These are phyloP conservation scores for Calonectria pauciramosa DNA, from an alignment of 2,329 filamentous ascomycete species.

Conservation along the genomic window DNA sequence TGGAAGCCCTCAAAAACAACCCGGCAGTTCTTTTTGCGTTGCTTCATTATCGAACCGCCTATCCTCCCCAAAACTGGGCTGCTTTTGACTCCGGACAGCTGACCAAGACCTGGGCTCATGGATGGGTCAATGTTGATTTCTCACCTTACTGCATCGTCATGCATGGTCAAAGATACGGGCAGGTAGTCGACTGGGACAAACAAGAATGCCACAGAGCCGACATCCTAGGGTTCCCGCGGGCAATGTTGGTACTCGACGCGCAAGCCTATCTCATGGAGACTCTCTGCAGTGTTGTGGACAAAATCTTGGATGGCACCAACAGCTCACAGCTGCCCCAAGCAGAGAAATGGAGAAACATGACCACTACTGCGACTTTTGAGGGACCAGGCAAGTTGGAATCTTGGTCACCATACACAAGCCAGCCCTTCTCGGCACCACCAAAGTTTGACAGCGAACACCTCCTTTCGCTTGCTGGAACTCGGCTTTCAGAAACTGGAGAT, in stretches of 20 bases:
- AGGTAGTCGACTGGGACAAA: background rate
- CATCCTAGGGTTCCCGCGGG: conserved; percentile 1
- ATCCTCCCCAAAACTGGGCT: background rate
- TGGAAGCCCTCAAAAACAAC: background rate
- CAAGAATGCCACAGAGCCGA: background rate
- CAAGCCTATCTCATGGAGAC: background rate
- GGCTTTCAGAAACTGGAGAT: background rate
- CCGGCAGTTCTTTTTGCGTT: background rate
- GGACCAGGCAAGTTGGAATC: background rate
- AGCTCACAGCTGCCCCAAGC: background rate
- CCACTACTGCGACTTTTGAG: background rate
- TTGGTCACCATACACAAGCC: conserved; percentile 11
- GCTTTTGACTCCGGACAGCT: background rate
- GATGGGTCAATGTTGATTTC: background rate
- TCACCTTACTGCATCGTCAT: conserved; percentile 1
- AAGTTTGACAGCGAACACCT: background rate
- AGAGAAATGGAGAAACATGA: background rate
- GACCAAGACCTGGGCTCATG: background rate
- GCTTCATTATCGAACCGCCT: background rate
- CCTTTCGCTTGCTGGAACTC: background rate
- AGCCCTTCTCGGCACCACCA: conserved; percentile 9
- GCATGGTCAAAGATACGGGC: background rate
- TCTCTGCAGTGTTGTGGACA: background rate
- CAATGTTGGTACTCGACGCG: background rate
- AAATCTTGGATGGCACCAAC: background rate